Conservation (phyloP, 1,139 yeast genomes). For the Schwanniomyces etchellsii region DNA sequence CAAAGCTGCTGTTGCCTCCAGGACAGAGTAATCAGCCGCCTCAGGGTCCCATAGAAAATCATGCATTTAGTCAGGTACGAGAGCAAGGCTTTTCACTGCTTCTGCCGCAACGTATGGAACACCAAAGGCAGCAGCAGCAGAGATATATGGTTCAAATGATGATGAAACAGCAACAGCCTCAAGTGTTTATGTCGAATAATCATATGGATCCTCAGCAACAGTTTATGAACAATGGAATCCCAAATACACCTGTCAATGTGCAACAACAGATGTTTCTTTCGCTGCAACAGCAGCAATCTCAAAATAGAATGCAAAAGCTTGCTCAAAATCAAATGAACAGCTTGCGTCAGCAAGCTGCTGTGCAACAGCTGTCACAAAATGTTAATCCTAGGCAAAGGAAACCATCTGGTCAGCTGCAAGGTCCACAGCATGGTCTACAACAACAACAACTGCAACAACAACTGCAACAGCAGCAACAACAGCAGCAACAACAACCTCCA, state of each 20-base stretch:
- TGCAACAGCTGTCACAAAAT: conserved; percentile 23
- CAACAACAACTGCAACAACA: conserved; percentile 8
- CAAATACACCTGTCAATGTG: conserved; percentile 7
- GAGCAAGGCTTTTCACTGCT: conserved; percentile 1
- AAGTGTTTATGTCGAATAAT: conserved; percentile 5
- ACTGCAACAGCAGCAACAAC: conserved; percentile 8
- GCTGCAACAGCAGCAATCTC: conserved; percentile 20
- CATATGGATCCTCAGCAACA: conserved; percentile 20
- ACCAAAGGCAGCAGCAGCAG: conserved; percentile 21
- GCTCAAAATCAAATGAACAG: conserved; percentile 51
- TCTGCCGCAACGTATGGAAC: conserved; percentile 16
- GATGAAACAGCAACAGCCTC: conserved; percentile 20
- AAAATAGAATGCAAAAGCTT: conserved; percentile 40
- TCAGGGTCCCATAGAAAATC: conserved; percentile 2
- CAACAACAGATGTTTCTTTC: conserved; percentile 8
- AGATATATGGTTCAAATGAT: conserved; percentile 19
- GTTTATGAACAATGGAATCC: conserved; percentile 9
- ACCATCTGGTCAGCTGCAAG: conserved; percentile 14
- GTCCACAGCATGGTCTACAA: conserved; percentile 9
- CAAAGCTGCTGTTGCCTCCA: conserved; percentile 6
- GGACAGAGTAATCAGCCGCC: not conserved
- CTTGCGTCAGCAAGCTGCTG: conserved; percentile 42
- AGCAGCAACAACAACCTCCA: conserved; percentile 10
- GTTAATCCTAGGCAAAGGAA: not conserved
- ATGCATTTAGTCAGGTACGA: conserved; percentile 5